Evolutionary conservation across 2,329 filamentous ascomycete genomes (phyloP).

Genomic region (Alternaria triticimaculans): DNA sequence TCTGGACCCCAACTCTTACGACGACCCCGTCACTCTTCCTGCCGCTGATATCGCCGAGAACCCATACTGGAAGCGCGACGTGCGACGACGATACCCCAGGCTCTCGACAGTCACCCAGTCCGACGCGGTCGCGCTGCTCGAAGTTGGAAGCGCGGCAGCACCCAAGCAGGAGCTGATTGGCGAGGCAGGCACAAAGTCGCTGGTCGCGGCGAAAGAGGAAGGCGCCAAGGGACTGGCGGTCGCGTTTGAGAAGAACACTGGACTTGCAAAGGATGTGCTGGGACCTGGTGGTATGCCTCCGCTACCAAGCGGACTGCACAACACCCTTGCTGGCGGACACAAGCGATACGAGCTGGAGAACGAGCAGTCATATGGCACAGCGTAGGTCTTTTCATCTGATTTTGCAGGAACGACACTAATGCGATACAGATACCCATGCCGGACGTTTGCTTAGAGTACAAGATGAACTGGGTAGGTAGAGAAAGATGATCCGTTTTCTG

Average conservation of each 20-base stretch:
- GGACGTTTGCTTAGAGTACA: conserved; percentile 48
- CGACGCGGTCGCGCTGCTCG: conserved; percentile 84
- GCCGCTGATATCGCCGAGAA: conserved; percentile 89
- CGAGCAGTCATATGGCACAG: conserved; percentile 69
- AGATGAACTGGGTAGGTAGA: conserved; percentile 7
- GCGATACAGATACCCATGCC: conserved; percentile 52
- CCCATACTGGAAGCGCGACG: conserved; percentile 95
- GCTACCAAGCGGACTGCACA: conserved; percentile 74
- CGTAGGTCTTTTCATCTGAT: conserved; percentile 39
- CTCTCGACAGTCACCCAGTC: conserved; percentile 81
- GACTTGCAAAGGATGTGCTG: conserved; percentile 64
- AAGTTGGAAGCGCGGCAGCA: conserved; percentile 78
- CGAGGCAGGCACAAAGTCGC: conserved; percentile 72
- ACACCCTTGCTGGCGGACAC: conserved; percentile 61
- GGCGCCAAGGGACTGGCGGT: conserved; percentile 74
- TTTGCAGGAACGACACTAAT: conserved; percentile 17
- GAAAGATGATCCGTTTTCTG: conserved; percentile 28
- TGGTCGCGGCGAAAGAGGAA: conserved; percentile 78
- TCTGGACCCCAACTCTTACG: conserved; percentile 73
- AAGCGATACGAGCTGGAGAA: conserved; percentile 72
- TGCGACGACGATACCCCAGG: conserved; percentile 80
- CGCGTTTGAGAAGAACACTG: conserved; percentile 72
- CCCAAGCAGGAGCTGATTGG: conserved; percentile 84
- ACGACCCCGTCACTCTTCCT: conserved; percentile 83
- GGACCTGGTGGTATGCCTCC: conserved; percentile 83